Evolutionary conservation across 2,329 filamentous ascomycete species (phyloP).

Genomic region (Microdochium trichocladiopsis): DNA sequence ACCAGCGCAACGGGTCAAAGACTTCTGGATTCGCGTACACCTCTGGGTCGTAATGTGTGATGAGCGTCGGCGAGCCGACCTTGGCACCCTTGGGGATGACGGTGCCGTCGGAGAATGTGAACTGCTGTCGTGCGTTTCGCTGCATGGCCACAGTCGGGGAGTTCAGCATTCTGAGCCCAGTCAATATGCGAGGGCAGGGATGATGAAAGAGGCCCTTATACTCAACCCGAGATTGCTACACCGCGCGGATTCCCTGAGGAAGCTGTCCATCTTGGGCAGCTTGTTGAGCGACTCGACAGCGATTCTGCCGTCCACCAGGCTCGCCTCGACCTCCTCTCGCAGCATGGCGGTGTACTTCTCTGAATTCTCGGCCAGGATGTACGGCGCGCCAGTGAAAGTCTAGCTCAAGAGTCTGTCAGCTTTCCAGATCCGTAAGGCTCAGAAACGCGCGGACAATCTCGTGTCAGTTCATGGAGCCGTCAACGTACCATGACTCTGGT

Average conservation of each 20-base stretch:
- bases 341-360: slow-evolving; percentile 3
- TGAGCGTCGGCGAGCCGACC: slow-evolving; percentile 2
- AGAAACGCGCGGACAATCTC: too few relatives aligned
- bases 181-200: too few relatives aligned
- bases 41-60: slow-evolving; percentile 2
- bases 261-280: slow-evolving; percentile 4
- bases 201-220: too few relatives aligned
- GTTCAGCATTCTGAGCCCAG: too few relatives aligned
- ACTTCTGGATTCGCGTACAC: slow-evolving; percentile 3
- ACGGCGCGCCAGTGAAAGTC: slow-evolving; percentile 2
- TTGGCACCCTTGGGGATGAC: slow-evolving; percentile 3
- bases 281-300: neutral
- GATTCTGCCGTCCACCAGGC: slow-evolving; percentile 2
- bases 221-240: slow-evolving; percentile 3
- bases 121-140: slow-evolving; percentile 4
- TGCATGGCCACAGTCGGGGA: slow-evolving; percentile 4
- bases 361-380: slow-evolving; percentile 2
- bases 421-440: too few relatives aligned
- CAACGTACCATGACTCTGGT: slow-evolving; percentile 2
- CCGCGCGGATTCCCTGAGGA: slow-evolving; percentile 3
- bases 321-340: slow-evolving; percentile 1
- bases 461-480: too few relatives aligned
- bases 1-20: slow-evolving; percentile 5
- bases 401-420: too few relatives aligned
- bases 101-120: slow-evolving; percentile 4